These are phyloP conservation scores for Phlebiopsis flavidoalba DNA, from an alignment of 768 basidiomycete species.

Conservation along the genomic window DNA sequence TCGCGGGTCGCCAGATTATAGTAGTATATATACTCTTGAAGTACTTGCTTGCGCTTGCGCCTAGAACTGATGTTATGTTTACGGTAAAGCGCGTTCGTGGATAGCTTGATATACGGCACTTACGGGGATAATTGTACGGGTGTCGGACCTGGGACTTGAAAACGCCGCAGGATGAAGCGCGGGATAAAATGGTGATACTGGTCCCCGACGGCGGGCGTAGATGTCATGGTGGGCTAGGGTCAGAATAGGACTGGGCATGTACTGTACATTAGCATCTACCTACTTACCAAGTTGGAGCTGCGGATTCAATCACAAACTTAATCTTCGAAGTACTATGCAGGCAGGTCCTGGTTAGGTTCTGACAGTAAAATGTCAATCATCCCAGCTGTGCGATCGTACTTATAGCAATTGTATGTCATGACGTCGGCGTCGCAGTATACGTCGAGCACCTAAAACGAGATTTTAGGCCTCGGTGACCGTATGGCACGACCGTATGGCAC, in stretches of 20 bases:
- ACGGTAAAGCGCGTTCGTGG: neutral
- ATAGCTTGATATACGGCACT: neutral
- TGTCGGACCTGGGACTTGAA: neutral
- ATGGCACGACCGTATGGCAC: no score
- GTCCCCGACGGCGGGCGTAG: neutral
- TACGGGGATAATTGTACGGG: neutral
- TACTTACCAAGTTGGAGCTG: neutral
- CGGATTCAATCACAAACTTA: neutral
- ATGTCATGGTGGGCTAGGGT: neutral
- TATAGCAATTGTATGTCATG: no score
- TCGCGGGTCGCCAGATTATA: neutral
- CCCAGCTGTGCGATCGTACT: no score
- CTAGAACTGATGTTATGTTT: neutral
- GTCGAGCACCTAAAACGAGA: no score
- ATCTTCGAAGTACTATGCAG: neutral
- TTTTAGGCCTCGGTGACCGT: no score
- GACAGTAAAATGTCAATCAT: no score
- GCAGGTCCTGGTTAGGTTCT: no score
- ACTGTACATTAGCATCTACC: neutral
- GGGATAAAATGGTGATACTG: constrained; percentile 1
- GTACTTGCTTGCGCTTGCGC: neutral
- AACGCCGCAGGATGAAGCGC: neutral
- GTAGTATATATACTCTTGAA: neutral
- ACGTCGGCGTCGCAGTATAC: no score
- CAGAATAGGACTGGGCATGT: neutral